A percentile compares a stretch with the other conserved stretches of the same genome.
Conservation (phyloP, 2,329 filamentous ascomycete genomes). For the Diaporthe velutina region DNA sequence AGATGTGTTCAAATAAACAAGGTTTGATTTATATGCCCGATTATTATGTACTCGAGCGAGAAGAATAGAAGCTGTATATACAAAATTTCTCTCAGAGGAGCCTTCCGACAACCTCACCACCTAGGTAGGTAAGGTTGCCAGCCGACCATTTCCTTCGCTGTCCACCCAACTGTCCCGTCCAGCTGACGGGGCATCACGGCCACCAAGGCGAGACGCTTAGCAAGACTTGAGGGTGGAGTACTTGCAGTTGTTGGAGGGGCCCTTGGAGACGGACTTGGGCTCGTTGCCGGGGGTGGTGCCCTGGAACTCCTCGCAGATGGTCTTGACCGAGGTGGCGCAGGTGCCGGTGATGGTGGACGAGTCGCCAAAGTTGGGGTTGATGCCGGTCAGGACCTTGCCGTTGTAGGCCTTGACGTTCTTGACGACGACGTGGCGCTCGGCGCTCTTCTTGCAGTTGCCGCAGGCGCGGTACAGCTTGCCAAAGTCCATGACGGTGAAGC, state of each 20-base stretch:
- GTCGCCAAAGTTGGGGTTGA: conserved; percentile 45
- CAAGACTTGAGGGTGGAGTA: conserved; percentile 15
- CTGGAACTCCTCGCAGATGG: conserved; percentile 38
- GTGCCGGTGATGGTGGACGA: conserved; percentile 42
- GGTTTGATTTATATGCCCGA: conserved; percentile 15
- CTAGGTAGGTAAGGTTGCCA: background rate
- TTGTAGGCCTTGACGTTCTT: conserved; percentile 53
- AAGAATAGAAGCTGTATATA: conserved; percentile 25
- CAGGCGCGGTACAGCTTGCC: conserved; percentile 64
- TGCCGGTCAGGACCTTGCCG: conserved; percentile 35
- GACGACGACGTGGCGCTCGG: conserved; percentile 59
- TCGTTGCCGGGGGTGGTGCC: conserved; percentile 40
- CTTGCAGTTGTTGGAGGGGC: conserved; percentile 35
- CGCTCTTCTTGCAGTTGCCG: conserved; percentile 55
- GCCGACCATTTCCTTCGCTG: background rate
- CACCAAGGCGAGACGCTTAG: background rate
- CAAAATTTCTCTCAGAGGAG: conserved; percentile 18
- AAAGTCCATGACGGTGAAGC: conserved; percentile 59
- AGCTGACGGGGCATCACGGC: background rate
- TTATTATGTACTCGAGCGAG: background rate
- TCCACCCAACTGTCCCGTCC: background rate
- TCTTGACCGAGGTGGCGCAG: conserved; percentile 35
- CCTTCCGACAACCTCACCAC: background rate
- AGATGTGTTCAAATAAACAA: conserved; percentile 20
- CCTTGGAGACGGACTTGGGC: conserved; percentile 36